Percentiles rank a stretch among this genome's conserved stretches.
These are phyloP conservation scores for Magnaporthales sp. DNA, from an alignment of 2,329 filamentous ascomycete species.

Conservation along the genomic window DNA sequence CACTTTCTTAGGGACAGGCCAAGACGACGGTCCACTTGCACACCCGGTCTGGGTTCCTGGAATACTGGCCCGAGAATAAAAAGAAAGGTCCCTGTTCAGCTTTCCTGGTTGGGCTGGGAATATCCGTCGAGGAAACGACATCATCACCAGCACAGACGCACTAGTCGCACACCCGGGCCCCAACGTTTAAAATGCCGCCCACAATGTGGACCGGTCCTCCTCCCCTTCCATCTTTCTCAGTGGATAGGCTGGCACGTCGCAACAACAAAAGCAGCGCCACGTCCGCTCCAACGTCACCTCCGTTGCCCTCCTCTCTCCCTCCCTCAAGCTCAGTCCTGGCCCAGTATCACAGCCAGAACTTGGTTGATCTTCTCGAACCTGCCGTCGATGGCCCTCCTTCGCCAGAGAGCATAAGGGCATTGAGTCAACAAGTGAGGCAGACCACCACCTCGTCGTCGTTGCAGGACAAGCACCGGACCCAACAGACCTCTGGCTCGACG, in stretches of 20 bases:
- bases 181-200: neutral
- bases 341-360: constrained; percentile 11
- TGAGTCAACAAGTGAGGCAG: constrained; percentile 50
- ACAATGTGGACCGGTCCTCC: constrained; percentile 5
- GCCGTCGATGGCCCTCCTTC: constrained; percentile 54
- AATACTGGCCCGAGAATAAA: neutral
- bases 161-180: neutral
- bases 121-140: neutral
- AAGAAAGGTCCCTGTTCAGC: constrained; percentile 1
- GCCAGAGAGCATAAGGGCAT: constrained; percentile 47
- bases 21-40: neutral
- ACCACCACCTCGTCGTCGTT: constrained; percentile 26
- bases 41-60: neutral
- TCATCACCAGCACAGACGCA: neutral
- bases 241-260: neutral
- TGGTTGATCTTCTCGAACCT: constrained; percentile 42
- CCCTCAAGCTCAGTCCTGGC: constrained; percentile 6
- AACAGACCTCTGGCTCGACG: constrained; percentile 45
- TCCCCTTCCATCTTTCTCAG: neutral
- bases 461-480: constrained; percentile 35
- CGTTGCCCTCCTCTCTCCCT: constrained; percentile 8
- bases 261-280: neutral
- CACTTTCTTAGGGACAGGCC: neutral
- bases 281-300: constrained; percentile 2
- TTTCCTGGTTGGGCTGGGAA: neutral